Percentiles rank a stretch among this genome's conserved stretches.
Conservation (phyloP, 768 basidiomycete genomes). For the Royoungia palumana region DNA sequence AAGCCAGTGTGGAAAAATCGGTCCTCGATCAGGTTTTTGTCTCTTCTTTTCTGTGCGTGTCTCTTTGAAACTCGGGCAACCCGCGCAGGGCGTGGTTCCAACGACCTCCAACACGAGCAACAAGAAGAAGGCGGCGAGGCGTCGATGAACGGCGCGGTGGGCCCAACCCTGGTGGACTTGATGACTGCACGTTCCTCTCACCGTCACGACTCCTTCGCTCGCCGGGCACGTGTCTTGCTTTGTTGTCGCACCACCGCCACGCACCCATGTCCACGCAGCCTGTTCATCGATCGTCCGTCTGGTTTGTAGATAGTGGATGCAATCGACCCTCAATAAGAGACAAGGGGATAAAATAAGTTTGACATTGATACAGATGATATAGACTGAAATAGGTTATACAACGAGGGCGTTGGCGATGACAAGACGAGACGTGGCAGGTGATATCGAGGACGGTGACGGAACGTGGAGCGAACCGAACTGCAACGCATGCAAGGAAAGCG, state of each 20-base stretch:
- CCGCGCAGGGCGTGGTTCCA: slow-evolving; percentile 2
- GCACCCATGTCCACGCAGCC: neutral
- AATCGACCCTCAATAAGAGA: too few species aligned
- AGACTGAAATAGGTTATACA: slow-evolving; percentile 15
- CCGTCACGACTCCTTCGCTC: too few species aligned
- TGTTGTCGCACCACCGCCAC: too few species aligned
- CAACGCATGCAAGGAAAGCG: neutral
- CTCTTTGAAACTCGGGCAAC: too few species aligned
- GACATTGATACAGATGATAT: slow-evolving; percentile 22
- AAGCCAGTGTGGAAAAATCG: too few species aligned
- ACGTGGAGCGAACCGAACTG: neutral
- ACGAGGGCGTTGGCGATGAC: slow-evolving; percentile 6
- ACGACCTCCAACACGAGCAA: neutral
- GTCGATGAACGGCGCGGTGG: slow-evolving; percentile 18
- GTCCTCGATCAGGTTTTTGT: too few species aligned
- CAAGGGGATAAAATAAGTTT: neutral
- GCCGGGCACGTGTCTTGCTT: too few species aligned
- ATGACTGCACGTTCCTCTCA: too few species aligned
- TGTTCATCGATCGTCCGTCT: neutral
- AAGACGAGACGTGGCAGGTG: neutral
- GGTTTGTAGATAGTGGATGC: too few species aligned
- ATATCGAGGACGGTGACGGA: neutral
- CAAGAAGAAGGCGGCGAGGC: slow-evolving; percentile 24
- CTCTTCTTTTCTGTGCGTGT: too few species aligned
- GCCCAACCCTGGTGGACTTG: too few species aligned